A percentile compares a stretch with the other conserved stretches of the same genome.
Evolutionary conservation across 176 grass and related monocot species (phyloP).

Genomic region (Oryza coarctata): DNA sequence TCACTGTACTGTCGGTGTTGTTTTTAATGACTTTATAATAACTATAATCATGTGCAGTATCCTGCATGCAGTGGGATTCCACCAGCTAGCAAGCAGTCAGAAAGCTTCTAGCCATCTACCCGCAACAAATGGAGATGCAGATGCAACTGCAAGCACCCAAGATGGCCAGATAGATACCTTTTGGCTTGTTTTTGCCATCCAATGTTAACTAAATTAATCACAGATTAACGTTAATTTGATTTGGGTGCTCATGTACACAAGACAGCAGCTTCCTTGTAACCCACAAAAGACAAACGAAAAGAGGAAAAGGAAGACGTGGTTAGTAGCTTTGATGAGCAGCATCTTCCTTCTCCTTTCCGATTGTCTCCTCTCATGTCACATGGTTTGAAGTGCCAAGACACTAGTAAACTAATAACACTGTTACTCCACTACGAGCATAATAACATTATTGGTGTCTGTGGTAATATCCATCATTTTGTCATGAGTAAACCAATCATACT

Average conservation of each 20-base stretch:
- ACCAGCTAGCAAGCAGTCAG: background rate
- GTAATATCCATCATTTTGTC: slow-evolving; percentile 10
- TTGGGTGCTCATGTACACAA: background rate
- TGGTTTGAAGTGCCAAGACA: slow-evolving; percentile 14
- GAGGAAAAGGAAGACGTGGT: background rate
- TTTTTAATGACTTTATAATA: background rate
- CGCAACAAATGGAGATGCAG: background rate
- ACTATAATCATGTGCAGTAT: background rate
- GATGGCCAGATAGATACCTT: background rate
- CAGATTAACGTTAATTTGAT: background rate
- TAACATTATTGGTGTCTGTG: background rate
- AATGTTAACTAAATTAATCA: background rate
- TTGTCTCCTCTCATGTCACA: slow-evolving; percentile 36
- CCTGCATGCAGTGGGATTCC: background rate
- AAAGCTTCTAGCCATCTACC: background rate
- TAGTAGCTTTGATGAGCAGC: slow-evolving; percentile 42
- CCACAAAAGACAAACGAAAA: slow-evolving; percentile 59
- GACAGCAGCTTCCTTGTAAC: slow-evolving; percentile 38
- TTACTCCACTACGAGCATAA: background rate
- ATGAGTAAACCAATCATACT: slow-evolving; percentile 12
- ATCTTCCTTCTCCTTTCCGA: slow-evolving; percentile 42
- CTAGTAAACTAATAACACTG: slow-evolving; percentile 23
- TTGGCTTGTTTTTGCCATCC: background rate
- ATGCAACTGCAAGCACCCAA: slow-evolving; percentile 4
- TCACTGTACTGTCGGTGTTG: background rate